Evolutionary conservation across 768 basidiomycete species (phyloP).

Genomic region (Naematelia aurantialba): DNA sequence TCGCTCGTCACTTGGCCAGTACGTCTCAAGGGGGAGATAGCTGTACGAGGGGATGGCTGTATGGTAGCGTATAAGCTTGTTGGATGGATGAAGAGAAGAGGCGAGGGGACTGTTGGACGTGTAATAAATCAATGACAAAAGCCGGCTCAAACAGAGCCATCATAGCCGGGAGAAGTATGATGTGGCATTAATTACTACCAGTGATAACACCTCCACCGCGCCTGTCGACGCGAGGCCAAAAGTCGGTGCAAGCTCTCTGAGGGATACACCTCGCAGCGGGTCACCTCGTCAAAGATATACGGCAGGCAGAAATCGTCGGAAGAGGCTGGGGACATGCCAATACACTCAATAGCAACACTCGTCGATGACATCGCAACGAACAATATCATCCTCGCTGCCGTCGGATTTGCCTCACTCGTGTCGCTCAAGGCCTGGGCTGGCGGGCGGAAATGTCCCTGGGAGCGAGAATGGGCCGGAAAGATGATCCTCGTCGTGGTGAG

Average conservation of each 20-base stretch:
- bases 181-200: neutral
- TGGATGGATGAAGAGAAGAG: neutral
- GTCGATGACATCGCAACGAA: conserved; percentile 12
- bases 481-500: conserved; percentile 47
- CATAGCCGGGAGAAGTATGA: neutral
- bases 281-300: too few relatives aligned
- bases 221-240: neutral
- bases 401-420: neutral
- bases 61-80: neutral
- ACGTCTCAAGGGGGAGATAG: too few relatives aligned
- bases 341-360: conserved; percentile 22
- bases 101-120: neutral
- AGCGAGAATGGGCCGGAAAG: conserved; percentile 51
- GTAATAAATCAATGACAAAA: neutral
- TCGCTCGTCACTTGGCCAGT: too few relatives aligned
- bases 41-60: too few relatives aligned
- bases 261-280: too few relatives aligned
- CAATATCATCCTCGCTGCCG: conserved; percentile 5
- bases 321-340: conserved; percentile 18
- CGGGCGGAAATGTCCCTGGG: conserved; percentile 44
- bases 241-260: neutral
- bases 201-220: neutral
- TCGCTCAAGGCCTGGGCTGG: conserved; percentile 33
- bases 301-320: too few relatives aligned
- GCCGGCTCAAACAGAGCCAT: neutral